Conservation (phyloP, 2,329 filamentous ascomycete species). For the Coleophoma eucalyptorum region DNA sequence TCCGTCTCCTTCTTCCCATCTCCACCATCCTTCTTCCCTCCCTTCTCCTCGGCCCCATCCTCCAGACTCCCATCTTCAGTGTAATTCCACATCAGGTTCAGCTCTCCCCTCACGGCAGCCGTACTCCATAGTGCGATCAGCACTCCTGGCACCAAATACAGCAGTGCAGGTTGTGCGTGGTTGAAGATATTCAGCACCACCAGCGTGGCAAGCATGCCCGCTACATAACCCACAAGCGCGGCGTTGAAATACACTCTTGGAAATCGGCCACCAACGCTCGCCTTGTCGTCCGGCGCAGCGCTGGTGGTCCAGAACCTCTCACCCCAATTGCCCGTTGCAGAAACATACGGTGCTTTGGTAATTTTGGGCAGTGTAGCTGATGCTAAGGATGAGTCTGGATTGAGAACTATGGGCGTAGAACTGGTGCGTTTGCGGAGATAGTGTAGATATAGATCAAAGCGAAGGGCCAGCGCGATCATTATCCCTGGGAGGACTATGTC, state of each 20-base stretch:
- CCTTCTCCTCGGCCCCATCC: slow-evolving; percentile 9
- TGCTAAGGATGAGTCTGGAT: slow-evolving; percentile 23
- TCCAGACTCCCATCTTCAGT: slow-evolving; percentile 67
- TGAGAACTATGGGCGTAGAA: slow-evolving; percentile 19
- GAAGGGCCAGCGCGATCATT: slow-evolving; percentile 79
- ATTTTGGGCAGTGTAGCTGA: slow-evolving; percentile 30
- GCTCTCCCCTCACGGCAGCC: slow-evolving; percentile 66
- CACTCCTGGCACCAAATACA: slow-evolving; percentile 90
- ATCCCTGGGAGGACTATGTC: slow-evolving; percentile 92
- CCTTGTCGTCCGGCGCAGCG: slow-evolving; percentile 17
- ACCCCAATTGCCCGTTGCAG: slow-evolving; percentile 73
- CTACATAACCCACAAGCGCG: slow-evolving; percentile 69
- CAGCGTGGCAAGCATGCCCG: slow-evolving; percentile 75
- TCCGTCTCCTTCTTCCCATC: slow-evolving; percentile 4
- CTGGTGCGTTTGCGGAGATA: slow-evolving; percentile 59
- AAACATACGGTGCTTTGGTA: slow-evolving; percentile 43
- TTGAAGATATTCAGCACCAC: slow-evolving; percentile 72
- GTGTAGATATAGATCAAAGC: slow-evolving; percentile 86
- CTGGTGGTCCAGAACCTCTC: slow-evolving; percentile 71
- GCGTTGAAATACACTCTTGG: slow-evolving; percentile 83
- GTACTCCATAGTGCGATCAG: slow-evolving; percentile 72
- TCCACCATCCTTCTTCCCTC: slow-evolving; percentile 5
- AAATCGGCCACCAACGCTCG: slow-evolving; percentile 45
- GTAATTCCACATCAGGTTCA: slow-evolving; percentile 75
- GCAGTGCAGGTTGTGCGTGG: slow-evolving; percentile 82